Percentiles rank a stretch among this genome's conserved stretches.
Conservation (phyloP, 352 stramenopile species). For the Phytophthora pistaciae region DNA sequence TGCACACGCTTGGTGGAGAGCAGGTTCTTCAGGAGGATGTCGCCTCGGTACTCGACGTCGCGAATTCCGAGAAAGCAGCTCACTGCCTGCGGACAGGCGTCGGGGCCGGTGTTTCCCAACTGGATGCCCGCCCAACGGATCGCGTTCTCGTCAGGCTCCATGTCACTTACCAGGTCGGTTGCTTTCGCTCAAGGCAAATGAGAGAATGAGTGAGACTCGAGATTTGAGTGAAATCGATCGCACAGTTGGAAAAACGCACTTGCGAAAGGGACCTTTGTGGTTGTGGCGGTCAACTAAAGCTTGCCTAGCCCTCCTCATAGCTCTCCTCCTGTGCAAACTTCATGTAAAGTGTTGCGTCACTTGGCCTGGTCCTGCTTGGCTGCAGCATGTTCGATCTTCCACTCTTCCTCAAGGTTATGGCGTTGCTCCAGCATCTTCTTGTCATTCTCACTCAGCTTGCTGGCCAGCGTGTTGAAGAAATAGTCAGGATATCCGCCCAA, state of each 20-base stretch:
- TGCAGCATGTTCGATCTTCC: not conserved
- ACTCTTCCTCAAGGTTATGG: not conserved
- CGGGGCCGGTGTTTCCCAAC: constrained; percentile 13
- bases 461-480: not conserved
- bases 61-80: constrained; percentile 28
- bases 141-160: constrained; percentile 30
- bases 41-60: constrained; percentile 32
- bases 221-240: not conserved
- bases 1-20: constrained; percentile 31
- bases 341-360: no score
- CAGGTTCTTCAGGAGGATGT: constrained; percentile 31
- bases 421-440: not conserved
- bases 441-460: not conserved
- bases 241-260: not conserved
- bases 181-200: not conserved
- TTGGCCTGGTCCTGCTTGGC: no score
- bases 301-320: no score
- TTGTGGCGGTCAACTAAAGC: no score
- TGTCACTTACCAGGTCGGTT: not conserved
- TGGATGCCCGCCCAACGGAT: constrained; percentile 24
- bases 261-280: not conserved
- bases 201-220: constrained; percentile 16
- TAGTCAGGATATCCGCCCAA: not conserved
- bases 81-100: constrained; percentile 22
- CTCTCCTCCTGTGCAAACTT: no score